phyloP scores from a whole-genome alignment of 257 asterid species.

The Solanum paucissectum region DNA sequence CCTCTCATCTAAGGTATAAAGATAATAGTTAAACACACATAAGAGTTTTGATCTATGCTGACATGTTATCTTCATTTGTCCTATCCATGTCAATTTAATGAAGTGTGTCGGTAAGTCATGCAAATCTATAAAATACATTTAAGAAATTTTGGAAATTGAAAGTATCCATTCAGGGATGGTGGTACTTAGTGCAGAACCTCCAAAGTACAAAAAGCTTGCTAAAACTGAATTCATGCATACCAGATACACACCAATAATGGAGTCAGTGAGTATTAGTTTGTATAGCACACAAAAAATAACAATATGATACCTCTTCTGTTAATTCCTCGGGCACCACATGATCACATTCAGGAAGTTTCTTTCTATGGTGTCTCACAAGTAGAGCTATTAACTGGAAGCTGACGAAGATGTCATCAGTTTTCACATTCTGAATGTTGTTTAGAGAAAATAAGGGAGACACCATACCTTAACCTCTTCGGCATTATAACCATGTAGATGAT shows the following conservation, averaged over 20 bases:
- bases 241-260: no score
- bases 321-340: constrained; percentile 24
- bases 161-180: no score
- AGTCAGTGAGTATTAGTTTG: background rate
- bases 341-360: constrained; percentile 47
- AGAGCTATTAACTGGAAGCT: constrained; percentile 57
- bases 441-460: background rate
- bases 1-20: constrained; percentile 25
- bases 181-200: no score
- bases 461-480: constrained; percentile 55
- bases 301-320: constrained; percentile 30
- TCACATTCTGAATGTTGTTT: background rate
- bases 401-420: constrained; percentile 10
- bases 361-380: constrained; percentile 67
- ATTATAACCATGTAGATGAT: constrained; percentile 54
- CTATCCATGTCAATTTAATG: no score
- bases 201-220: no score
- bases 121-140: no score
- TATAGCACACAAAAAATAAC: background rate
- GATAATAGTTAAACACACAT: background rate
- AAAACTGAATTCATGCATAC: no score
- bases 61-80: no score
- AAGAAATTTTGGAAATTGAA: no score
- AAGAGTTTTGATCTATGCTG: no score
- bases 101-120: no score